Percentiles rank a stretch among this genome's conserved stretches.
Evolutionary conservation across 257 asterid genomes (phyloP).

Genomic region (Phtheirospermum japonicum): DNA sequence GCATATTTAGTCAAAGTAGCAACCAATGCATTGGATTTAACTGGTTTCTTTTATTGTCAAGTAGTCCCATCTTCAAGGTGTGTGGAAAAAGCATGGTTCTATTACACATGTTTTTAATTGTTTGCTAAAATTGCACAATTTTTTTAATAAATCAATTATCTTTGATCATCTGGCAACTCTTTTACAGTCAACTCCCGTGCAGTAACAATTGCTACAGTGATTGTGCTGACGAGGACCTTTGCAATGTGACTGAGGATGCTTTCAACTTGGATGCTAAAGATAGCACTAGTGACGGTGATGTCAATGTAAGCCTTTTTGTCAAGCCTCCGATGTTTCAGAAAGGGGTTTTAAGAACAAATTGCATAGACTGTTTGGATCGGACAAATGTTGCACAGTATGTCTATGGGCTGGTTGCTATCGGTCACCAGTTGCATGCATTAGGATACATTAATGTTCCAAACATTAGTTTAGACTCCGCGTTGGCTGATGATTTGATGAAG

Average conservation of each 20-base stretch:
- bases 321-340: constrained; percentile 61
- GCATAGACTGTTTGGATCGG: constrained; percentile 97
- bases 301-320: constrained; percentile 28
- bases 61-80: constrained; percentile 48
- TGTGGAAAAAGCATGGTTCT: constrained; percentile 27
- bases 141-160: not conserved
- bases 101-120: not conserved
- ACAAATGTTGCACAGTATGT: constrained; percentile 96
- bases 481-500: constrained; percentile 81
- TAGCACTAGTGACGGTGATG: constrained; percentile 24
- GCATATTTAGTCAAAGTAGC: constrained; percentile 68
- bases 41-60: constrained; percentile 72
- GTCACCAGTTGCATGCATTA: constrained; percentile 73
- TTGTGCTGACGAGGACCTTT: constrained; percentile 36
- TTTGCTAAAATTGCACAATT: too few relatives aligned
- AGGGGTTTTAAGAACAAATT: constrained; percentile 90
- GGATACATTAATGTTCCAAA: constrained; percentile 51
- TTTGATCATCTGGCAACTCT: constrained; percentile 22
- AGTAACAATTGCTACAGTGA: constrained; percentile 38
- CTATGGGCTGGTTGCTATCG: constrained; percentile 80
- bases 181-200: constrained; percentile 36
- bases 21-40: constrained; percentile 62
- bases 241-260: constrained; percentile 24
- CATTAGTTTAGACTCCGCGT: constrained; percentile 53
- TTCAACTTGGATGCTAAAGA: constrained; percentile 22